Evolutionary conservation across 2,329 filamentous ascomycete species (phyloP), one percentile per base, ranked within the genome.

Genomic region (Verticillium longisporum): DNA sequence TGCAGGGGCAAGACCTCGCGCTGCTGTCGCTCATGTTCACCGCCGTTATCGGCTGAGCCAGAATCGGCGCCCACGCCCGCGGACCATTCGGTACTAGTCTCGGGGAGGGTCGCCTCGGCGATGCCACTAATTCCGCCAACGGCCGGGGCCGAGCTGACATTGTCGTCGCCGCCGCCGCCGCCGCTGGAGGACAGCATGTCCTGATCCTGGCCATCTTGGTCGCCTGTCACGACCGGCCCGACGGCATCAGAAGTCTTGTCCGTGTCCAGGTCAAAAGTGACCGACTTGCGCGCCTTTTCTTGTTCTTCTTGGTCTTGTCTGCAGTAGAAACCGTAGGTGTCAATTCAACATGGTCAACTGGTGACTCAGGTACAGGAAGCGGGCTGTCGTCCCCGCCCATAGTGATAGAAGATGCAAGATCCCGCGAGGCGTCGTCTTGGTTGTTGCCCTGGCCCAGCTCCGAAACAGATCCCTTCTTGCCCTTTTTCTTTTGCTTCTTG

Each of bases 261-360:
- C 53, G 58, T 56, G n/a, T 54, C 54, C 18, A 38, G 11, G 32
- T 60, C 36, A 31, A 53, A 31, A 14, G 59, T 41, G 32, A 57
- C 34, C 14, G 55, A 26, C 34, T 62, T 61, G 15, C 55, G 68
- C 63, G 79, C 79, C 71, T 77, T 80, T 67, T 69, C 68, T 78
- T 80, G 66, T 74, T 72, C 63, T 74, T 74, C 59, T 73, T 73
- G 56, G 72, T 70, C 69, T 70, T 67, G 65, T 60, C 67, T 31
- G 26, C 26, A 31, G 34, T 36, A 36, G 34, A 36, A 36, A 36
- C 34, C 73, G 63, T 33, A 72, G 67, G 41, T 72, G 68, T 37
- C 73, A 70, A 59, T 31, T 63, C 61, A 55, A 59, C 21, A 55
- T 65, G 59, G 56, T 62, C 61, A 55, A 60, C 63, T 55, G 61